Conservation (phyloP, 2,329 filamentous ascomycete species). For the Neoscytalidium dimidiatum region DNA sequence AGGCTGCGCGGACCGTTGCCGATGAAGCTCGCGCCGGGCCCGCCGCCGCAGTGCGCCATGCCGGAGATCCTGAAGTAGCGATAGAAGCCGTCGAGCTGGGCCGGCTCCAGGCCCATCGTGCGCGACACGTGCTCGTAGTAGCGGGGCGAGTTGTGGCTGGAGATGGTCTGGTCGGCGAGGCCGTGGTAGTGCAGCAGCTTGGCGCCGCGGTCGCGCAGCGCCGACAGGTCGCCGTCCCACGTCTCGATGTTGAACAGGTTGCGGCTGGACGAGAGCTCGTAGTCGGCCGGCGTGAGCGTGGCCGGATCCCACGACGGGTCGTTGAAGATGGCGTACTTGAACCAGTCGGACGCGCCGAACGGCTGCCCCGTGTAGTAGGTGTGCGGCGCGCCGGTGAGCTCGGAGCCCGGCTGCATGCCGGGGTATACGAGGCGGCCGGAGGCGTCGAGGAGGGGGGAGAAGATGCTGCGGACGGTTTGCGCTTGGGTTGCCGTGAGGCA, state of each 20-base stretch:
- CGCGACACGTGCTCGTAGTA: conserved; percentile 52
- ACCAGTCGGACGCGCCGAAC: conserved; percentile 52
- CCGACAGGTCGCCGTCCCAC: conserved; percentile 43
- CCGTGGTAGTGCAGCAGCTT: conserved; percentile 52
- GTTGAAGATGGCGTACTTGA: conserved; percentile 51
- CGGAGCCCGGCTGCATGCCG: conserved; percentile 51
- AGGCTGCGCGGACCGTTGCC: conserved; percentile 28
- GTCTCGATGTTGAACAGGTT: conserved; percentile 42
- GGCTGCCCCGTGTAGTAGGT: conserved; percentile 37
- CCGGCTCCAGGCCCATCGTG: conserved; percentile 42
- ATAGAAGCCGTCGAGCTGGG: conserved; percentile 46
- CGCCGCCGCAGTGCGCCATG: conserved; percentile 54
- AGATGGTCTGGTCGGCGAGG: conserved; percentile 46
- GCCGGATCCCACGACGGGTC: conserved; percentile 44
- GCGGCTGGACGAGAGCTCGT: conserved; percentile 35
- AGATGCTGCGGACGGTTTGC: conserved; percentile 45
- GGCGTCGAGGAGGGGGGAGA: conserved; percentile 43
- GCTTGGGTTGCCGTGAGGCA: conserved; percentile 50
- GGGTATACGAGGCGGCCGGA: conserved; percentile 52
- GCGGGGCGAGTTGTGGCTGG: conserved; percentile 45
- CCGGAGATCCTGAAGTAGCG: conserved; percentile 56
- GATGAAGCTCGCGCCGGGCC: conserved; percentile 46
- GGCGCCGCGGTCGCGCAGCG: conserved; percentile 39
- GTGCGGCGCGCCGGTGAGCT: conserved; percentile 33
- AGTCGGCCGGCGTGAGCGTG: conserved; percentile 41